phyloP scores from a whole-genome alignment of 306 rosid genomes.

The Vigna unguiculata region DNA sequence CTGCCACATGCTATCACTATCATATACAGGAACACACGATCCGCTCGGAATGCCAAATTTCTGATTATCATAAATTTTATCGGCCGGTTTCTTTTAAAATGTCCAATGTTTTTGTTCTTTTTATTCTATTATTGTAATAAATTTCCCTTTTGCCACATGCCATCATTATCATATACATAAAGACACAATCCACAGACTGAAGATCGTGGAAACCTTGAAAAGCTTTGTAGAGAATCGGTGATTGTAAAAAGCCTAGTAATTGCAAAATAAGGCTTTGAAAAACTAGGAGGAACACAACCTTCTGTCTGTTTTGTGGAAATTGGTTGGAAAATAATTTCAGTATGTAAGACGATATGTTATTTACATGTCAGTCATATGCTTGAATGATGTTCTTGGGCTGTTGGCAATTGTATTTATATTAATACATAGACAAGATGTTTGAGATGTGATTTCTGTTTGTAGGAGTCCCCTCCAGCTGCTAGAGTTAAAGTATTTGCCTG shows the following conservation, averaged over 20 bases:
- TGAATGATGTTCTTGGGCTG: not conserved
- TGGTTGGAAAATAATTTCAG: conserved; percentile 12
- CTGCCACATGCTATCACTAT: not conserved
- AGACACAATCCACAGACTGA: not conserved
- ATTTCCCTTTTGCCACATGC: not conserved
- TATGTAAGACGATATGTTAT: not conserved
- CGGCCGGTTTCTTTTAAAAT: not conserved
- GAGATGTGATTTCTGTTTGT: conserved; percentile 41
- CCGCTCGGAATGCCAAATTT: not conserved
- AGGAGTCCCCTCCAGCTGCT: conserved; percentile 99
- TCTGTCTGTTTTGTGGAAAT: not conserved
- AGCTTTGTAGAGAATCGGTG: not conserved
- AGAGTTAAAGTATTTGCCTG: conserved; percentile 96
- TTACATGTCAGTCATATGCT: not conserved
- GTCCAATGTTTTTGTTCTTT: not conserved
- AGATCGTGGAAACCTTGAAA: conserved; percentile 8
- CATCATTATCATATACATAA: not conserved
- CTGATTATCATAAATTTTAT: not conserved
- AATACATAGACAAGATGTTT: conserved; percentile 10
- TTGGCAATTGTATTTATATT: not conserved
- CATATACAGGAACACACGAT: not conserved
- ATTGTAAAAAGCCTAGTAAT: conserved; percentile 10
- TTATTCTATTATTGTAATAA: not conserved
- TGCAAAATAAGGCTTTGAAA: not conserved
- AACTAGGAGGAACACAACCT: conserved; percentile 11